These are phyloP conservation scores for Rugonectria rugulosa DNA, from an alignment of 2,329 filamentous ascomycete genomes.

Conservation along the genomic window DNA sequence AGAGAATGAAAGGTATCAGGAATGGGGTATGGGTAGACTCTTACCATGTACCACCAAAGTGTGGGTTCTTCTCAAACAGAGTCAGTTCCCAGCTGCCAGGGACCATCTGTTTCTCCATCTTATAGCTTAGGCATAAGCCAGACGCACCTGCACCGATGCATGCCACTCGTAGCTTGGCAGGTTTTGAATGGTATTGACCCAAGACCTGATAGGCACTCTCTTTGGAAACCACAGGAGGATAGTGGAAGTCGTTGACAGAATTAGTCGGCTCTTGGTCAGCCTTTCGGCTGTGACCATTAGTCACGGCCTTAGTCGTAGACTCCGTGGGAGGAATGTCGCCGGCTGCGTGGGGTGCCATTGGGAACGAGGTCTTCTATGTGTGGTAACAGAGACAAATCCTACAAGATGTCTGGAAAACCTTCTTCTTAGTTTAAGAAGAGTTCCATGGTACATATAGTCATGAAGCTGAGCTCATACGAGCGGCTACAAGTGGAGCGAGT, in stretches of 20 bases:
- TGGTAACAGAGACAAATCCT: not conserved
- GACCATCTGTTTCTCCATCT: slow-evolving; percentile 41
- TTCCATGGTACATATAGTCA: slow-evolving; percentile 13
- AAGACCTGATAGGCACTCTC: slow-evolving; percentile 39
- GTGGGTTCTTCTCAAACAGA: slow-evolving; percentile 44
- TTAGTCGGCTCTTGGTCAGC: slow-evolving; percentile 12
- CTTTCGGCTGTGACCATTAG: slow-evolving; percentile 9
- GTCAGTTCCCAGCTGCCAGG: slow-evolving; percentile 41
- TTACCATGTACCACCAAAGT: slow-evolving; percentile 58
- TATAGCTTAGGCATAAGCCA: slow-evolving; percentile 40
- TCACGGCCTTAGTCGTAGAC: slow-evolving; percentile 12
- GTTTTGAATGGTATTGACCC: slow-evolving; percentile 46
- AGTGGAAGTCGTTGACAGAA: slow-evolving; percentile 31
- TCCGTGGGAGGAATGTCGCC: not conserved
- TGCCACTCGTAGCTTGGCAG: slow-evolving; percentile 42
- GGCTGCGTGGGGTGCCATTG: slow-evolving; percentile 25
- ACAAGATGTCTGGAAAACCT: not conserved
- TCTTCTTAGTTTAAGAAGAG: not conserved
- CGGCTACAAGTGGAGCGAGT: too few relatives aligned
- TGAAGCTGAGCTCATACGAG: not conserved
- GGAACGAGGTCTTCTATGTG: not conserved
- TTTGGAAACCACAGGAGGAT: slow-evolving; percentile 33
- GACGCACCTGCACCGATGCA: slow-evolving; percentile 42
- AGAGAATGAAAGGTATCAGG: too few relatives aligned
- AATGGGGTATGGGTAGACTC: too few relatives aligned